Evolutionary conservation across 2,329 filamentous ascomycete genomes (phyloP).

Genomic region (Cryphonectria nitschkei): DNA sequence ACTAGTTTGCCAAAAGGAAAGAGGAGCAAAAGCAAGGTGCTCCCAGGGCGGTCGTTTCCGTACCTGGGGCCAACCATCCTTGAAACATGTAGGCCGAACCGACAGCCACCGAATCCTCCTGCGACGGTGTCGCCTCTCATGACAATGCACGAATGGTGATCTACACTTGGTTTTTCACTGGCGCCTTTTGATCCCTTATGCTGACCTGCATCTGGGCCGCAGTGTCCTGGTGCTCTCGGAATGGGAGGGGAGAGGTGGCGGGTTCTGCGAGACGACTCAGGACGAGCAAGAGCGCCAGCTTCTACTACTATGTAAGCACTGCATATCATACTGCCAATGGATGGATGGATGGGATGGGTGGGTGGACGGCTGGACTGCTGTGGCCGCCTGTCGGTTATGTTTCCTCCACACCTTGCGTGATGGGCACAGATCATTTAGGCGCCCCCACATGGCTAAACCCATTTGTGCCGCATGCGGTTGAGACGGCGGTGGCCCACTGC

Average conservation of each 20-base stretch:
- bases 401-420: slow-evolving; percentile 8
- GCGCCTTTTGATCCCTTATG: not conserved
- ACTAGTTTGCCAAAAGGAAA: slow-evolving; percentile 12
- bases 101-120: slow-evolving; percentile 26
- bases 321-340: not conserved
- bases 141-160: not conserved
- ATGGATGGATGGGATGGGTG: not conserved
- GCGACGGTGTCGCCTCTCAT: not conserved
- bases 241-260: not conserved
- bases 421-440: slow-evolving; percentile 4
- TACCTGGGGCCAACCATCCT: slow-evolving; percentile 15
- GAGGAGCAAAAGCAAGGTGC: not conserved
- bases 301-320: not conserved
- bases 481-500: slow-evolving; percentile 5
- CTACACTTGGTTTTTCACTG: not conserved
- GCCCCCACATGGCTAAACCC: slow-evolving; percentile 6
- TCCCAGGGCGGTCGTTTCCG: slow-evolving; percentile 23
- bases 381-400: slow-evolving; percentile 10
- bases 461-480: slow-evolving; percentile 19
- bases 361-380: not conserved
- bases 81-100: slow-evolving; percentile 17
- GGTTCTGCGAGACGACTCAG: not conserved
- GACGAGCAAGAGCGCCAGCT: slow-evolving; percentile 6
- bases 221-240: not conserved
- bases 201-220: not conserved